Evolutionary conservation across 441 rosid genomes (phyloP), one percentile per base, ranked within the genome.

Genomic region (Pelargonium myrrhifolium): DNA sequence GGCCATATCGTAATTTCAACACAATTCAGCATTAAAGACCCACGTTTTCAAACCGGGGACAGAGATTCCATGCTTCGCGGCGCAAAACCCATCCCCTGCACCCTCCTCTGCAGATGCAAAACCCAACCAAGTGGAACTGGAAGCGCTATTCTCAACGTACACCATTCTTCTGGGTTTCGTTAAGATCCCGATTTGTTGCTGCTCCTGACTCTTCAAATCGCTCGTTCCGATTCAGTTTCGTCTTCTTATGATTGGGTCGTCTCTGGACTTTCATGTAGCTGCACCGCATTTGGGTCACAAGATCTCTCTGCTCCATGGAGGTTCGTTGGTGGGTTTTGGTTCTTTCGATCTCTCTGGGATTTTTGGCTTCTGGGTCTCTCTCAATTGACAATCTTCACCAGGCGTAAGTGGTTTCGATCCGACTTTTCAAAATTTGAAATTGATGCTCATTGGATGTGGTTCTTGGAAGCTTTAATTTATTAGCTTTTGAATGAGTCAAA

Each of bases 321-420:
- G 72, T 80, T 77, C 68, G 78, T 53, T 58, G 26, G 51, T 55
- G 84, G 73, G 21, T 67, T 65, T 72, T 71, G 72, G 72, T 72
- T 73, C 39, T 79, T 66, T 74, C 75, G 21, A 56, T 85, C 43
- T 70, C 75, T 59, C 74, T 85, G 24, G 79, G 80, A 60, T 66
- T 86, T 73, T 76, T 83, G 61, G 78, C 78, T 62, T 79, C 82
- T 66, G 83, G 83, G 66, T 85, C 87, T 65, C 71, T 82, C 76
- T 74, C 94, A 42, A 80, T 86, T 63, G 91, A 86, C 45, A 72
- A 78, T 70, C 81, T 86, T 73, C 90, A 79, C 75, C 96, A 83
- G 71, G 87, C 99, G 98, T 92, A 84, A 85, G 97, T 86, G 65
- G 64, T 71, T 64, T 67, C 26, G 49, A 18, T 45, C 26, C 7